Evolutionary conservation across 225 moss, liverwort and hornwort species (phyloP).

Genomic region (Ulota crispa): DNA sequence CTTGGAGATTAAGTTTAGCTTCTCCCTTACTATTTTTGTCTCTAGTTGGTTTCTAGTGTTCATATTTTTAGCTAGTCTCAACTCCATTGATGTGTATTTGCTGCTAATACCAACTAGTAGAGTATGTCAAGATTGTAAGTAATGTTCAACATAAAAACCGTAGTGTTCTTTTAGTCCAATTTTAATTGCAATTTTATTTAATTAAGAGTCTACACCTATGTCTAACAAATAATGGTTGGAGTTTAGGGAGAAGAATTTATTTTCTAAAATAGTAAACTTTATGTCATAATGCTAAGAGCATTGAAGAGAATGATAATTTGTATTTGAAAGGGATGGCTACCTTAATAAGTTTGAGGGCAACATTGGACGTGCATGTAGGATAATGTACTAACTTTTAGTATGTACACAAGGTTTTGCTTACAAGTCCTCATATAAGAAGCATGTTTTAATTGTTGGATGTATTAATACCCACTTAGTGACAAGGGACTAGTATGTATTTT

Average conservation of each 20-base stretch:
- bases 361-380: not conserved
- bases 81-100: too few relatives aligned
- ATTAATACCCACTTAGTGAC: not conserved
- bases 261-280: not conserved
- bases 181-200: not conserved
- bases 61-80: too few relatives aligned
- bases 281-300: not conserved
- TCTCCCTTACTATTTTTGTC: not conserved
- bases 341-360: not conserved
- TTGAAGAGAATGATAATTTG: not conserved
- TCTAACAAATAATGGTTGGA: not conserved
- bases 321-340: not conserved
- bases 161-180: not conserved
- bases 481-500: not conserved
- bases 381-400: not conserved
- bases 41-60: not conserved
- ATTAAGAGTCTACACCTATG: not conserved
- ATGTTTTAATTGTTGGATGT: too few relatives aligned
- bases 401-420: not conserved
- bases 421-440: not conserved
- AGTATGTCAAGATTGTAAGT: too few relatives aligned
- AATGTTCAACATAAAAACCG: not conserved
- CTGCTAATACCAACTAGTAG: too few relatives aligned
- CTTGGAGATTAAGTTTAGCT: not conserved
- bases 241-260: not conserved